phyloP scores from a whole-genome alignment of 2,329 filamentous ascomycete species.

The Penicillium sp. region DNA sequence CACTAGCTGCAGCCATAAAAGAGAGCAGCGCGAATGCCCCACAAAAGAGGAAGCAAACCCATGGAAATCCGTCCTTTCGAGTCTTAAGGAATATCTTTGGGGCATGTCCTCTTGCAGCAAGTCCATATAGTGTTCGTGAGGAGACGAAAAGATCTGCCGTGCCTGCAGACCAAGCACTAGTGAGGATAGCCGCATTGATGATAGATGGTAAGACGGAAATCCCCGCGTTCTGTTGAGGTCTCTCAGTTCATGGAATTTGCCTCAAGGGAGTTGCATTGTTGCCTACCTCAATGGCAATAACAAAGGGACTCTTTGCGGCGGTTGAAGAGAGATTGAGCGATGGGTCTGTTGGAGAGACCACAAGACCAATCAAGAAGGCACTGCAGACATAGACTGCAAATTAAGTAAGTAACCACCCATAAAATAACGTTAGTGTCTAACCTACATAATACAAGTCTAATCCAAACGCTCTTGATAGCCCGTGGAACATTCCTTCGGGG shows the following conservation, averaged over 20 bases:
- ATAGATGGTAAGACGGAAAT: constrained; percentile 9
- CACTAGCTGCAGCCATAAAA: constrained; percentile 18
- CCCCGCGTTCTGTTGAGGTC: constrained; percentile 4
- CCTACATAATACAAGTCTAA: constrained; percentile 17
- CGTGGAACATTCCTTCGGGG: constrained; percentile 17
- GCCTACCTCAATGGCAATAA: constrained; percentile 11
- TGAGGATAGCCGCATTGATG: constrained; percentile 11
- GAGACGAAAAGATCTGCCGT: constrained; percentile 11
- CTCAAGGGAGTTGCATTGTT: too few species aligned
- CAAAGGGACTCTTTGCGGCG: constrained; percentile 10
- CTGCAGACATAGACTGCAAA: constrained; percentile 8
- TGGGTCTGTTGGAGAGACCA: constrained; percentile 17
- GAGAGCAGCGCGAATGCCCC: constrained; percentile 16
- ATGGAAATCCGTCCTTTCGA: constrained; percentile 16
- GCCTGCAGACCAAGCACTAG: constrained; percentile 13
- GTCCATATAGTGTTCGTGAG: constrained; percentile 9
- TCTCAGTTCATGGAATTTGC: not conserved
- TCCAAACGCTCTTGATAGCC: constrained; percentile 20
- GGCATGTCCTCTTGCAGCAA: constrained; percentile 8
- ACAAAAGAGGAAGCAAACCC: constrained; percentile 17
- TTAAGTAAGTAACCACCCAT: not conserved
- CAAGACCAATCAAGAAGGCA: constrained; percentile 12
- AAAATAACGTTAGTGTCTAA: not conserved
- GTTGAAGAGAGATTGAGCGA: constrained; percentile 15
- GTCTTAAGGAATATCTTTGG: constrained; percentile 13